These are phyloP conservation scores for Camellia oleifera DNA, from an alignment of 179 eudicot genomes.

Conservation along the genomic window DNA sequence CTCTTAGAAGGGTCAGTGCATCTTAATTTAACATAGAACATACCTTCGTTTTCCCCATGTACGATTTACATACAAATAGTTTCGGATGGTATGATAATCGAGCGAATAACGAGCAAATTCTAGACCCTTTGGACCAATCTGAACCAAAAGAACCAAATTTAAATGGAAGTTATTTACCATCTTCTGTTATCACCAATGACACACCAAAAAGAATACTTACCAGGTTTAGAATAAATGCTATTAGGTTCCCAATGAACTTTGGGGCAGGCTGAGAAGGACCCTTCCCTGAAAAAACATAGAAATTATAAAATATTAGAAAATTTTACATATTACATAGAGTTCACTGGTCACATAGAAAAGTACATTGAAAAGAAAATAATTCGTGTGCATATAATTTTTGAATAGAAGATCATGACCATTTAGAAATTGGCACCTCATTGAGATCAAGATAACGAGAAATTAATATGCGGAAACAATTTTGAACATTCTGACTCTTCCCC, in stretches of 20 bases:
- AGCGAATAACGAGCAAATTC: conserved; percentile 77
- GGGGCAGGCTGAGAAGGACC: conserved; percentile 96
- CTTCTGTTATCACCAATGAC: neutral
- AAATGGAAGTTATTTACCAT: neutral
- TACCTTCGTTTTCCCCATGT: conserved; percentile 80
- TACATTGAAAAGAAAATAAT: neutral
- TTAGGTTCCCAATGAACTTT: conserved; percentile 77
- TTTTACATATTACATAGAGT: no score
- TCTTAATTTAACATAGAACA: neutral
- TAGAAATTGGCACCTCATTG: neutral
- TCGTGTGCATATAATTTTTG: no score
- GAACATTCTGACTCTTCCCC: neutral
- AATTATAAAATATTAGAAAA: neutral
- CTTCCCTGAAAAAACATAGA: conserved; percentile 49
- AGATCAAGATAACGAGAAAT: neutral
- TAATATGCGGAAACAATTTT: neutral
- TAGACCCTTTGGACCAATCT: conserved; percentile 97
- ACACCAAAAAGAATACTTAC: conserved; percentile 36
- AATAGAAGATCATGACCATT: no score
- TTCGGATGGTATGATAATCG: conserved; percentile 28
- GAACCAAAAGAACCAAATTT: conserved; percentile 25
- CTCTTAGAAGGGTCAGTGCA: no score
- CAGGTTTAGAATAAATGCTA: conserved; percentile 76
- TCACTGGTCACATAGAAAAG: neutral
- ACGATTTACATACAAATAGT: conserved; percentile 19